phyloP scores from a whole-genome alignment of 208 protist species.

The Leishmania tropica region DNA sequence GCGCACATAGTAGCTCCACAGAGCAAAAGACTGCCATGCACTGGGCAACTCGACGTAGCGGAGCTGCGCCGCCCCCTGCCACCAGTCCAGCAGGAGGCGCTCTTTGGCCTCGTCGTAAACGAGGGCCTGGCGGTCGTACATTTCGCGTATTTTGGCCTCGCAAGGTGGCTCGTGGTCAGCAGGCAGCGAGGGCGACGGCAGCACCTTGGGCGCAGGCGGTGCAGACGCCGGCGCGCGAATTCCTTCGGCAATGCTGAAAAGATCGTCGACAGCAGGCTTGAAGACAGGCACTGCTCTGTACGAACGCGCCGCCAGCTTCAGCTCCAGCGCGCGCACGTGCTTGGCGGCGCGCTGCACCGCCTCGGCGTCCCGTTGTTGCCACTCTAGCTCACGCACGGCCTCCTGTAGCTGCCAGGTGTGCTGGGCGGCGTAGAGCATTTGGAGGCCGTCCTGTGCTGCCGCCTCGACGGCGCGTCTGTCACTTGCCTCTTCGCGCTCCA shows the following conservation, averaged over 20 bases:
- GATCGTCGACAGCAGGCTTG: slow-evolving; percentile 8
- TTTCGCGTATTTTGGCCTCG: slow-evolving; percentile 15
- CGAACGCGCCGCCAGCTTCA: slow-evolving; percentile 13
- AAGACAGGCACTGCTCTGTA: slow-evolving; percentile 13
- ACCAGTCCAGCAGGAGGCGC: slow-evolving; percentile 23
- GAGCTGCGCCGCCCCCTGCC: slow-evolving; percentile 10
- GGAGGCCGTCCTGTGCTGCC: background rate
- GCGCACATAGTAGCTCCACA: slow-evolving; percentile 23
- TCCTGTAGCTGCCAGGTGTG: slow-evolving; percentile 9
- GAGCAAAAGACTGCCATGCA: slow-evolving; percentile 16
- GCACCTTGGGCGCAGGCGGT: background rate
- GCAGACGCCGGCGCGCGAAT: background rate
- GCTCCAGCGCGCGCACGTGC: slow-evolving; percentile 21
- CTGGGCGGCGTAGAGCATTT: slow-evolving; percentile 8
- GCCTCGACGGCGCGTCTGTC: slow-evolving; percentile 9
- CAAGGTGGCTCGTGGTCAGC: slow-evolving; percentile 11
- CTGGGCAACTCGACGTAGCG: slow-evolving; percentile 26
- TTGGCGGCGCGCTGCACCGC: slow-evolving; percentile 4
- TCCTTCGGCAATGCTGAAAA: slow-evolving; percentile 14
- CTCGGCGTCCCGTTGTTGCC: slow-evolving; percentile 2
- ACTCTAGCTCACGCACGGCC: background rate
- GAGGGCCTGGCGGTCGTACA: slow-evolving; percentile 24
- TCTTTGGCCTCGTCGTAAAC: slow-evolving; percentile 25
- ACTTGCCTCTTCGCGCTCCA: slow-evolving; percentile 5
- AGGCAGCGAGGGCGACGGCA: background rate